phyloP scores from a whole-genome alignment of 2,329 filamentous ascomycete genomes.

The Alternaria metachromatica region DNA sequence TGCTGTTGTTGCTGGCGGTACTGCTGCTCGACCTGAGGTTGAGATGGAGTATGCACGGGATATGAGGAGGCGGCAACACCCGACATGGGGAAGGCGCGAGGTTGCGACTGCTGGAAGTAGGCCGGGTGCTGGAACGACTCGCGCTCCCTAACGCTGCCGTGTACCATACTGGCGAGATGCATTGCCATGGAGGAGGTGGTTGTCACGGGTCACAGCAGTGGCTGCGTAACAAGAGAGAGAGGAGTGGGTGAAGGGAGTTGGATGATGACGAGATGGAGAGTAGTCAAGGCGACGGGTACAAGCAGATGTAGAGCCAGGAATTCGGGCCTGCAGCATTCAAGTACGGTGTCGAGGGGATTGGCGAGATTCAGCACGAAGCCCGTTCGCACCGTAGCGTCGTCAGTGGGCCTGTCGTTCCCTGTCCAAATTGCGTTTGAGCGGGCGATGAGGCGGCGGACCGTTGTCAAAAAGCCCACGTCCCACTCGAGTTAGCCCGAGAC shows the following conservation, averaged over 20 bases:
- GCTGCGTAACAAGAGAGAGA: conserved; percentile 37
- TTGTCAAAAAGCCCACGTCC: conserved; percentile 44
- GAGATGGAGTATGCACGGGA: conserved; percentile 11
- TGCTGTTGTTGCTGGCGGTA: conserved; percentile 57
- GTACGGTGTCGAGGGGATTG: conserved; percentile 42
- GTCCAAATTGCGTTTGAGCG: conserved; percentile 46
- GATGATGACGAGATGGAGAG: conserved; percentile 31
- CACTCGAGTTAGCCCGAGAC: conserved; percentile 35
- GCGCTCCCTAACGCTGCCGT: conserved; percentile 51
- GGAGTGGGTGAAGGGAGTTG: conserved; percentile 18
- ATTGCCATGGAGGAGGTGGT: conserved; percentile 44
- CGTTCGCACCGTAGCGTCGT: conserved; percentile 42
- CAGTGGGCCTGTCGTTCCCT: conserved; percentile 40
- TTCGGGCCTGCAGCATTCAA: conserved; percentile 48
- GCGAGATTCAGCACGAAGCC: conserved; percentile 46
- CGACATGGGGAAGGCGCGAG: conserved; percentile 34
- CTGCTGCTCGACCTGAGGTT: conserved; percentile 33
- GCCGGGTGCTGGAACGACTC: conserved; percentile 44
- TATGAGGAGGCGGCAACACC: conserved; percentile 26
- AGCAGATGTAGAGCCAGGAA: conserved; percentile 44
- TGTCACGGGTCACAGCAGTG: conserved; percentile 43
- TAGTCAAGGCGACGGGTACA: conserved; percentile 32
- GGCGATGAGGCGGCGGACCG: conserved; percentile 47
- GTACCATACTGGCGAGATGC: conserved; percentile 54
- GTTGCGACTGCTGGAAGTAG: conserved; percentile 48